A percentile compares a stretch with the other conserved stretches of the same genome.
These are phyloP conservation scores for Pestalotiopsis sp. DNA, from an alignment of 2,329 filamentous ascomycete genomes.

Conservation along the genomic window DNA sequence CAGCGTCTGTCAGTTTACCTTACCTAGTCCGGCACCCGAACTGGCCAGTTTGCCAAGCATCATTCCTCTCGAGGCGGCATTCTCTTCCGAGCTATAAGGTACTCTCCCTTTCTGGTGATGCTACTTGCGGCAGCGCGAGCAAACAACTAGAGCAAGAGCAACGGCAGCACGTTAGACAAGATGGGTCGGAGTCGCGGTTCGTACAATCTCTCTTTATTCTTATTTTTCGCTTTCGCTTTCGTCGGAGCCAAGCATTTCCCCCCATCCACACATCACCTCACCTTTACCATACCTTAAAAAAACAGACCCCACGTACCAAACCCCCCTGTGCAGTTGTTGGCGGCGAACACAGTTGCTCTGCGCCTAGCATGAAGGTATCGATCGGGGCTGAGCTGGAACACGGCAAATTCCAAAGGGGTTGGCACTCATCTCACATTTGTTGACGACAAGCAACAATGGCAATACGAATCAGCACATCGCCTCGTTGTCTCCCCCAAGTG, in stretches of 20 bases:
- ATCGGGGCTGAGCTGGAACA: not conserved
- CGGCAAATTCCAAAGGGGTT: not conserved
- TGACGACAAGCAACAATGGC: not conserved
- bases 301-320: not conserved
- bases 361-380: not conserved
- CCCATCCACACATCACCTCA: not conserved
- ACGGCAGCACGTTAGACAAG: conserved; percentile 24
- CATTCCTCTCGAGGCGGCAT: not conserved
- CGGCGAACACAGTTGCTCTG: not conserved
- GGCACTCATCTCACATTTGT: not conserved
- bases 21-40: not conserved
- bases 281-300: not conserved
- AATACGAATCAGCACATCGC: not conserved
- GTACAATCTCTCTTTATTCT: conserved; percentile 29
- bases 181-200: conserved; percentile 60
- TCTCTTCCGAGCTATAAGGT: not conserved
- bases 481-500: not conserved
- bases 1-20: not conserved
- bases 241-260: not conserved
- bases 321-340: not conserved
- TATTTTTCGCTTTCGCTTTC: not conserved
- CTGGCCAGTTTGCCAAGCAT: not conserved
- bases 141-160: not conserved
- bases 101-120: not conserved
- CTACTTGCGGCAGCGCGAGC: not conserved